A percentile compares a stretch with the other conserved stretches of the same genome.
Evolutionary conservation across 768 basidiomycete species (phyloP).

Genomic region (Russula foetens): DNA sequence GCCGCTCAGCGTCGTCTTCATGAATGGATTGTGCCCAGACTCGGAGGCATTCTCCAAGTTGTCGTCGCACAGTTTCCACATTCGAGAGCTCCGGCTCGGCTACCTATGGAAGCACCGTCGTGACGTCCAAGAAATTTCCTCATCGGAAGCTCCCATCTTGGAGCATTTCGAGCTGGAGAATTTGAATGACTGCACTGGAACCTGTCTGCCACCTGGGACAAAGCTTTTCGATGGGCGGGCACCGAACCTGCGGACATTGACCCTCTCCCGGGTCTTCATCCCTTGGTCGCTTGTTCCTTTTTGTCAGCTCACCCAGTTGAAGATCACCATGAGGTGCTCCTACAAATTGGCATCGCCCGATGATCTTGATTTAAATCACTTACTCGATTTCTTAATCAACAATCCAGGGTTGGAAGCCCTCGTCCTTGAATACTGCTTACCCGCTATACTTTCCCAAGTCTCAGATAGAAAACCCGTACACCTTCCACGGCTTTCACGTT

Average conservation of each 20-base stretch:
- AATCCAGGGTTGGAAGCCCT: not conserved
- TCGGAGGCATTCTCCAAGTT: not conserved
- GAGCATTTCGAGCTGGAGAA: conserved; percentile 4
- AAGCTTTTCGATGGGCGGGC: not conserved
- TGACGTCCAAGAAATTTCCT: not conserved
- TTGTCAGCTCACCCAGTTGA: not conserved
- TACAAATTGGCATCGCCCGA: too few species aligned
- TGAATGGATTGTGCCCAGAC: not conserved
- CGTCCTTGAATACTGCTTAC: not conserved
- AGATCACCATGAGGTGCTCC: too few species aligned
- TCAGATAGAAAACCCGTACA: not conserved
- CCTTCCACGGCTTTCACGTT: not conserved
- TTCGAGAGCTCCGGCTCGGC: conserved; percentile 1
- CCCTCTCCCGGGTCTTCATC: not conserved
- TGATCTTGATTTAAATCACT: not conserved
- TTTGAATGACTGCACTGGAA: too few species aligned
- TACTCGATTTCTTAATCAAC: not conserved
- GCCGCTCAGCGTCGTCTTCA: not conserved
- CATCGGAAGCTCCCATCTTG: not conserved
- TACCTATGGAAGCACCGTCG: not conserved
- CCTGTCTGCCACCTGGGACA: not conserved
- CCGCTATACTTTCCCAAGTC: not conserved
- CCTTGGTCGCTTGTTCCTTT: not conserved
- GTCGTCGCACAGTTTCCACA: not conserved
- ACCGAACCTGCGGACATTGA: not conserved